Percentiles rank a stretch among this genome's conserved stretches.
Evolutionary conservation across 2,329 filamentous ascomycete species (phyloP).

Genomic region (Penicillium sp.): DNA sequence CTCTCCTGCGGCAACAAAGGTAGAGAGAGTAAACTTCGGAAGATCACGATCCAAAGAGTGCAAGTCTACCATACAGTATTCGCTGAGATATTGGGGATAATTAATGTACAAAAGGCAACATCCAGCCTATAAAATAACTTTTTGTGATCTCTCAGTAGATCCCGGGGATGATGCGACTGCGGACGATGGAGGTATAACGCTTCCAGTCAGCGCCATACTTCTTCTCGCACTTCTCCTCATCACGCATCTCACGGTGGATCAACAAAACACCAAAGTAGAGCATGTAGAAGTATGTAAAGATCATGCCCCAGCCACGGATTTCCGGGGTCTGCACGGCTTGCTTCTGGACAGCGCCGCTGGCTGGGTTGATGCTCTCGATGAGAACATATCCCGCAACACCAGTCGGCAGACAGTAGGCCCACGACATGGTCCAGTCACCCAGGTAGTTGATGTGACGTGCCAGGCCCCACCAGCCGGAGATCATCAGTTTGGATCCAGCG

Average conservation of each 20-base stretch:
- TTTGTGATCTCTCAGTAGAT: conserved; percentile 61
- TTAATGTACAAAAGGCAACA: conserved; percentile 1
- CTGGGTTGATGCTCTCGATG: conserved; percentile 46
- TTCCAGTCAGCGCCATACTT: conserved; percentile 96
- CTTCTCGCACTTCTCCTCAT: conserved; percentile 83
- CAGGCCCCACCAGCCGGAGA: conserved; percentile 88
- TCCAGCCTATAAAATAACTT: background rate
- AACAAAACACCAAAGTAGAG: conserved; percentile 86
- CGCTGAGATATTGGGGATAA: background rate
- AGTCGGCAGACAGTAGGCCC: conserved; percentile 85
- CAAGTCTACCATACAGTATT: background rate
- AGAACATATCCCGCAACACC: conserved; percentile 79
- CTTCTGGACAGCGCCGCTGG: conserved; percentile 63
- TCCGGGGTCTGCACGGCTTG: conserved; percentile 71
- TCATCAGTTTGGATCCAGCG: conserved; percentile 74
- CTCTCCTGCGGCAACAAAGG: background rate
- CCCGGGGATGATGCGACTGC: conserved; percentile 77
- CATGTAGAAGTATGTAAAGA: conserved; percentile 93
- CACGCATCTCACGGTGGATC: conserved; percentile 78
- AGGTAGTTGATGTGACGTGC: conserved; percentile 95
- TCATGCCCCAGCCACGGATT: conserved; percentile 76
- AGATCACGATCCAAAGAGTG: background rate
- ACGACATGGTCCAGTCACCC: conserved; percentile 91
- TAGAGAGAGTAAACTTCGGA: background rate
- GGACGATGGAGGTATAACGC: conserved; percentile 78